Percentiles rank a stretch among this genome's conserved stretches.
These are phyloP conservation scores for Claviceps spartinae DNA, from an alignment of 2,329 filamentous ascomycete species.

Conservation along the genomic window DNA sequence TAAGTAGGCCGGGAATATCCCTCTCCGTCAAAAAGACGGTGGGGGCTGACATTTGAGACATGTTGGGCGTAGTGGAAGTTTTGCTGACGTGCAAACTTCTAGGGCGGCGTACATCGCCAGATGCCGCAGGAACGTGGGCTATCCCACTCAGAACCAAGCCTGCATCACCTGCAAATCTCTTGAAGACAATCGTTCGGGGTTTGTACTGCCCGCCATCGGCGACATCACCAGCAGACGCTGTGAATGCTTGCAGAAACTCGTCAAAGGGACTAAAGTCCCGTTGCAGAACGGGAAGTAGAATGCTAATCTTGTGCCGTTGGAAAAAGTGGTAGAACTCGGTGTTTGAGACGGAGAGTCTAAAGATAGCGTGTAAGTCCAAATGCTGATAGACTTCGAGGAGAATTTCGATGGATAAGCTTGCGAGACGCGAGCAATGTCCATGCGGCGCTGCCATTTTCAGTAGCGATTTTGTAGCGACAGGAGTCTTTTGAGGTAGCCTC, in stretches of 20 bases:
- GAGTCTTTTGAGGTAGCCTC: background rate
- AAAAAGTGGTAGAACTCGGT: slow-evolving; percentile 28
- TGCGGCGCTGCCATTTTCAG: slow-evolving; percentile 10
- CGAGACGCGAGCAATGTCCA: slow-evolving; percentile 11
- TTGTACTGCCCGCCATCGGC: slow-evolving; percentile 21
- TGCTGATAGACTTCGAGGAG: slow-evolving; percentile 33
- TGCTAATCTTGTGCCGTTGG: slow-evolving; percentile 22
- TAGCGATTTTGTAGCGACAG: background rate
- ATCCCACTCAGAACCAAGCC: slow-evolving; percentile 13
- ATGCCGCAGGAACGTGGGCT: background rate
- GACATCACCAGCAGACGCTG: slow-evolving; percentile 26
- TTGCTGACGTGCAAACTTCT: slow-evolving; percentile 11
- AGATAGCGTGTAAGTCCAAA: slow-evolving; percentile 28
- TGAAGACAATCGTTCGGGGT: slow-evolving; percentile 26
- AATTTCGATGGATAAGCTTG: slow-evolving; percentile 31
- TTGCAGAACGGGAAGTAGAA: slow-evolving; percentile 29
- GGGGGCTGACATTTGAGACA: slow-evolving; percentile 3
- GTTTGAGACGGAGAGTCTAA: slow-evolving; percentile 24
- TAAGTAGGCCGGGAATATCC: slow-evolving; percentile 21
- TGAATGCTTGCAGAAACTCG: slow-evolving; percentile 33
- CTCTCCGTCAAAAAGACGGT: slow-evolving; percentile 17
- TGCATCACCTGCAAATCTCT: slow-evolving; percentile 20
- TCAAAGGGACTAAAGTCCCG: slow-evolving; percentile 31
- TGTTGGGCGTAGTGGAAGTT: background rate
- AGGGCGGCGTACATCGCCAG: background rate